phyloP scores from a whole-genome alignment of 257 asterid genomes.

The Asclepias syriaca region DNA sequence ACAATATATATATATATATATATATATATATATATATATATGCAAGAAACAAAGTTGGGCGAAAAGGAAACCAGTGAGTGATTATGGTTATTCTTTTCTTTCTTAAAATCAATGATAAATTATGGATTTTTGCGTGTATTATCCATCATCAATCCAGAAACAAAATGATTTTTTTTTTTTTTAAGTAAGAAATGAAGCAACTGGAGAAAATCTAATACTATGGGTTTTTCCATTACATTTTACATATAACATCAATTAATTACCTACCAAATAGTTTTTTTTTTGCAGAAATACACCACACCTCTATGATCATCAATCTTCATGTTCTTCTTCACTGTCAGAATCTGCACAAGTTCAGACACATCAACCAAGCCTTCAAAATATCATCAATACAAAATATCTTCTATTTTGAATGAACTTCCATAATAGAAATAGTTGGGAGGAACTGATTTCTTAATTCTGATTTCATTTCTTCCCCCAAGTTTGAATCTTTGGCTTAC shows the following conservation, averaged over 20 bases:
- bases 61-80: neutral
- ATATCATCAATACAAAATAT: no score
- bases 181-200: neutral
- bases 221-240: neutral
- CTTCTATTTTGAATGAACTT: no score
- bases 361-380: neutral
- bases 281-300: neutral
- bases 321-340: conserved; percentile 64
- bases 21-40: no score
- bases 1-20: no score
- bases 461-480: no score
- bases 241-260: neutral
- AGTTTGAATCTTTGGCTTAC: conserved; percentile 23
- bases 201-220: neutral
- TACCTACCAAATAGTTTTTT: conserved; percentile 11
- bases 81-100: neutral
- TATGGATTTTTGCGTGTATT: neutral
- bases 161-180: neutral
- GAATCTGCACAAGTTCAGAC: conserved; percentile 49
- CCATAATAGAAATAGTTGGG: no score
- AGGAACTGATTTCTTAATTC: no score
- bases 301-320: conserved; percentile 47
- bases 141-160: neutral
- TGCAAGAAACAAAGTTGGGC: conserved; percentile 13
- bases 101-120: neutral